Evolutionary conservation across 2,329 filamentous ascomycete genomes (phyloP), one percentile per base, ranked within the genome.

Genomic region (Ciborinia camelliae): DNA sequence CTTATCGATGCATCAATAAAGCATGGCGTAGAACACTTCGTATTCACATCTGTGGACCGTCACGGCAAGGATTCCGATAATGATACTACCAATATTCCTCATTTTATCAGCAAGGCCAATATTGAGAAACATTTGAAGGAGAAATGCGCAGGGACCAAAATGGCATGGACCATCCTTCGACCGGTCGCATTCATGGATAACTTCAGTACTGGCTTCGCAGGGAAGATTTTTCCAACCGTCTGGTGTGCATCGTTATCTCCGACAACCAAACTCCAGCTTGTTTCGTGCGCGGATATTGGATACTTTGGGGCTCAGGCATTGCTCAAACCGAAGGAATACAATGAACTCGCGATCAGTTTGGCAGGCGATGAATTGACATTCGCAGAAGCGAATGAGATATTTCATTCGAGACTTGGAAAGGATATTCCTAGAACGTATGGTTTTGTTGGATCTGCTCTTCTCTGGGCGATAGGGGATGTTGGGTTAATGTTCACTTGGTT

Each of bases 1-100:
- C 71, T 87, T 6, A 76, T 85, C 51, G 80, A 84, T 60, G 81
- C 79, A 23, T 77, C 81, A 2, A 68, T 85, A 62, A 78, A 79
- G 37, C 74, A 82, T 47, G 76, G 77, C 23, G 81, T 86, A 54
- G 76, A 79, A 62, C 80, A 82, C 69, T 85, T 86, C 68, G 78
- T 86, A 61, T 86, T 84, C 73, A 81, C 79, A 3, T 83, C 80
- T 55, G 81, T 85, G n/a, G 84, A 86, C 65, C 82, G 84, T 57
- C 81, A 82, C 50, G 82, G 83, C 50, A 50, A 69, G 30, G 73
- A 74, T 9, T 79, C 78, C 65, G 77, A 80, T 61, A 77, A 78
- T 12, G 77, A 78, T 66, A 76, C 79, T 0, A 85, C 83, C 3
- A 65, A 76, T 3, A 75, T 86, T 58, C 82, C 82, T 0, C 83